Conservation (phyloP, 2,329 filamentous ascomycete species). For the Pestalotiopsis sp. region DNA sequence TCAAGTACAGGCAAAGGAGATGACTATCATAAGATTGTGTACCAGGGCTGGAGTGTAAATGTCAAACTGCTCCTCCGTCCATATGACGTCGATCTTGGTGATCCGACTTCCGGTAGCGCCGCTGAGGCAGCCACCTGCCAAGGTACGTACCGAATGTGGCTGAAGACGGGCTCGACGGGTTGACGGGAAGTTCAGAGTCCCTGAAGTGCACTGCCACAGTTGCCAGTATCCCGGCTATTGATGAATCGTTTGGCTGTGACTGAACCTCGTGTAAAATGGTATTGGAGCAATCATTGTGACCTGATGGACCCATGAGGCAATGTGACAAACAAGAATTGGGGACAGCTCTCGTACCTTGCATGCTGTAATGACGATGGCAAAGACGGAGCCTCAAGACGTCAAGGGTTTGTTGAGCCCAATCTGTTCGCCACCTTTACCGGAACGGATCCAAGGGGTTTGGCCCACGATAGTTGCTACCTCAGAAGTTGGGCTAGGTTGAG, state of each 20-base stretch:
- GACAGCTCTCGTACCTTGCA: background rate
- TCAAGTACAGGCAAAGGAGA: too few species aligned
- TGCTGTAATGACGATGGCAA: background rate
- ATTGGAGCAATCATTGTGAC: background rate
- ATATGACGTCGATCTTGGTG: background rate
- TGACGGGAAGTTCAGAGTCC: background rate
- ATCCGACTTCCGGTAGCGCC: background rate
- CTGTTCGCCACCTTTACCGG: too few species aligned
- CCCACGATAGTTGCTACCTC: background rate
- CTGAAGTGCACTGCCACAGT: background rate
- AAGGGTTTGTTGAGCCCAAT: too few species aligned
- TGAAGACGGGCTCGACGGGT: background rate
- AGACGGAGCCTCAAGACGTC: background rate
- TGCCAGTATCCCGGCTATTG: background rate
- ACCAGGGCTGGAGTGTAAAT: background rate
- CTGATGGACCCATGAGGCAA: background rate
- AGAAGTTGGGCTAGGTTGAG: background rate
- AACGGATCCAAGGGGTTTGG: too few species aligned
- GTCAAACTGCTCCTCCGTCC: background rate
- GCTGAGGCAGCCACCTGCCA: background rate
- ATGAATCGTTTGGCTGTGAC: background rate
- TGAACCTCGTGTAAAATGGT: background rate
- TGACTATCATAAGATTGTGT: too few species aligned
- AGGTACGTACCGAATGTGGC: background rate
- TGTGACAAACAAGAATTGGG: background rate